Conservation (phyloP, 306 rosid genomes). For the Luffa acutangula region DNA sequence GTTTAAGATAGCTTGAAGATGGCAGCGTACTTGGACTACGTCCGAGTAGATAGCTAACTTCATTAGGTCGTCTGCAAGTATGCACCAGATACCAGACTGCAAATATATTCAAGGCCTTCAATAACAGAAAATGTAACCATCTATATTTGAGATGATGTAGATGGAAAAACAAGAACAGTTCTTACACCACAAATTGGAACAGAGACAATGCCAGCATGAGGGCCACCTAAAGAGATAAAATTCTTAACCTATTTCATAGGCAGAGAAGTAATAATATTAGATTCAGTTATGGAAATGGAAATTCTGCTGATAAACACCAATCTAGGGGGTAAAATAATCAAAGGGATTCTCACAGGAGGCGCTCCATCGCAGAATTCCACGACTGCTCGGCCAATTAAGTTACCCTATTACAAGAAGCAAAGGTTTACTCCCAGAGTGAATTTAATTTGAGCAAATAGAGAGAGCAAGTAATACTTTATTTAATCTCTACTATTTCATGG, state of each 20-base stretch:
- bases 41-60: conserved; percentile 58
- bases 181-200: conserved; percentile 93
- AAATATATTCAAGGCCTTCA: conserved; percentile 13
- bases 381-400: conserved; percentile 76
- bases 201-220: conserved; percentile 81
- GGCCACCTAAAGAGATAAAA: conserved; percentile 71
- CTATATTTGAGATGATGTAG: not conserved
- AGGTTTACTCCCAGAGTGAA: not conserved
- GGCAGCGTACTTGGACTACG: conserved; percentile 52
- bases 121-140: not conserved
- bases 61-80: conserved; percentile 44
- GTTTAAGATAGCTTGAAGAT: conserved; percentile 11
- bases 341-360: conserved; percentile 25
- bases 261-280: not conserved
- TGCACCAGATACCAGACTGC: conserved; percentile 57
- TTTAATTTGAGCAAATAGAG: conserved; percentile 6
- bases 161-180: conserved; percentile 12
- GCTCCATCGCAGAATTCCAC: conserved; percentile 62
- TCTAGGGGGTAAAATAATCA: not conserved
- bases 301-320: not conserved
- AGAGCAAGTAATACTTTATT: not conserved
- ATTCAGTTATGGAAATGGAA: not conserved
- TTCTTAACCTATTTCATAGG: conserved; percentile 53
- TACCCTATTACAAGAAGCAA: conserved; percentile 47
- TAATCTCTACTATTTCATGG: not conserved